Conservation (phyloP, 2,329 filamentous ascomycete species). For the Arthroderma sp. region DNA sequence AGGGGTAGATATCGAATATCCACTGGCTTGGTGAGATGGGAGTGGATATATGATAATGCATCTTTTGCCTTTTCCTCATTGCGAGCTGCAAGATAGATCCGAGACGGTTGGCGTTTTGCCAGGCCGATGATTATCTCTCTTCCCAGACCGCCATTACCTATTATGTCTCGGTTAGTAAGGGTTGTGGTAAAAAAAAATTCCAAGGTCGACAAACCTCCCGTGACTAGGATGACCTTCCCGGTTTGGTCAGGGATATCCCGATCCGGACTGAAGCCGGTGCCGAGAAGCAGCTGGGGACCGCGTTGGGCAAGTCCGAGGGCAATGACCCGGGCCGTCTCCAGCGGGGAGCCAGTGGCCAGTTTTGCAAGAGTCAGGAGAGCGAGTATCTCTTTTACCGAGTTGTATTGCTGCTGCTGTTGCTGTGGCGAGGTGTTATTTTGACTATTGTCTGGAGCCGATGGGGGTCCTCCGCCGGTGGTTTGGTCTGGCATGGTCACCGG, state of each 20-base stretch:
- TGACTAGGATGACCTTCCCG: conserved; percentile 39
- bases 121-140: conserved; percentile 36
- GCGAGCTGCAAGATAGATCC: conserved; percentile 44
- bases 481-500: no score
- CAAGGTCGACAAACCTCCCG: conserved; percentile 28
- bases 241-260: conserved; percentile 33
- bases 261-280: conserved; percentile 26
- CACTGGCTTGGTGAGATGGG: conserved; percentile 16
- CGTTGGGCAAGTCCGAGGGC: neutral
- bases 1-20: conserved; percentile 35
- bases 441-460: no score
- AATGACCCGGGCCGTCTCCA: conserved; percentile 1
- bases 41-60: conserved; percentile 30
- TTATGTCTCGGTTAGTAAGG: neutral
- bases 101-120: conserved; percentile 37
- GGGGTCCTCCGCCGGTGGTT: no score
- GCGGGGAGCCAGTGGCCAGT: neutral
- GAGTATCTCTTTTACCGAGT: no score
- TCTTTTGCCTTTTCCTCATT: conserved; percentile 30
- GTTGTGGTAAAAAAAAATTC: neutral
- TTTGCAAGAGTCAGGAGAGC: neutral
- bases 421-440: no score
- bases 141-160: conserved; percentile 34
- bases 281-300: conserved; percentile 2
- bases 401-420: no score